phyloP scores from a whole-genome alignment of 176 grass and related monocot species.

The Oryza punctata region DNA sequence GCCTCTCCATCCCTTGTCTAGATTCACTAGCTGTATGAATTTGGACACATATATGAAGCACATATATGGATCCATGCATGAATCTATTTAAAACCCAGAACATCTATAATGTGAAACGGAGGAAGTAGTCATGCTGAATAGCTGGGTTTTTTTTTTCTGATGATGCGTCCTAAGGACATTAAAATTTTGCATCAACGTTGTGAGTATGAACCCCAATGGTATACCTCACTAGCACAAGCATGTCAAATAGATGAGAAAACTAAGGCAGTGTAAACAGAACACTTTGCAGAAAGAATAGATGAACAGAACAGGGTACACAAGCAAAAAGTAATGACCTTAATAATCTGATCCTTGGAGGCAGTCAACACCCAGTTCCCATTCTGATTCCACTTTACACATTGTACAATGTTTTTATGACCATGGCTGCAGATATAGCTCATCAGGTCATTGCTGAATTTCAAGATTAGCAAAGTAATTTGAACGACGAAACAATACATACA shows the following conservation, averaged over 20 bases:
- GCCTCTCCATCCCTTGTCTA: too few relatives aligned
- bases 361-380: constrained; percentile 99
- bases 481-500: constrained; percentile 53
- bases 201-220: neutral
- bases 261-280: constrained; percentile 2
- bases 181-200: neutral
- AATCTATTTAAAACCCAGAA: too few relatives aligned
- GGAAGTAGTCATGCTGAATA: neutral
- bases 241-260: constrained; percentile 2
- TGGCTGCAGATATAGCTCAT: constrained; percentile 66
- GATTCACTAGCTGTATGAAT: too few relatives aligned
- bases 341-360: constrained; percentile 96
- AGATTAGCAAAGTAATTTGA: constrained; percentile 36
- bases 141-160: neutral
- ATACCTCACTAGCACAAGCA: neutral
- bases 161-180: neutral
- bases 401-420: constrained; percentile 98
- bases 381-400: constrained; percentile 99
- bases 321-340: constrained; percentile 67
- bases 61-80: too few relatives aligned
- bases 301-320: constrained; percentile 26
- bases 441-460: constrained; percentile 33
- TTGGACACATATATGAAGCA: too few relatives aligned
- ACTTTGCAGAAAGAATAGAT: constrained; percentile 18
- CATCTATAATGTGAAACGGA: too few relatives aligned